These are phyloP conservation scores for Odonthalia washingtoniensis DNA, from an alignment of 31 red algal genomes.

Conservation along the genomic window DNA sequence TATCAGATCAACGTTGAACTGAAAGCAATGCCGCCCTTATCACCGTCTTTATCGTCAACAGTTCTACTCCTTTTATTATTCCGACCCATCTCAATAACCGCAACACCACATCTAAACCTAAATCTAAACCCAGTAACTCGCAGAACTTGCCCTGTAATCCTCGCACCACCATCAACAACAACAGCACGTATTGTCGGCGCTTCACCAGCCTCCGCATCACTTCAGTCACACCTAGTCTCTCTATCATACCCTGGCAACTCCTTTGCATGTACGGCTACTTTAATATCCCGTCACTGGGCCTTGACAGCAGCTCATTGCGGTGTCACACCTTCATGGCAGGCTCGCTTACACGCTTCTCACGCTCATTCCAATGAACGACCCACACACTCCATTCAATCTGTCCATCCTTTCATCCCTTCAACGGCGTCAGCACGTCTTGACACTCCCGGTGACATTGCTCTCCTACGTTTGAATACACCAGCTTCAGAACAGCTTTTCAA, in stretches of 20 bases:
- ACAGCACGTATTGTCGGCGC: conserved; percentile 25
- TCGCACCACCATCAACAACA: too few relatives aligned
- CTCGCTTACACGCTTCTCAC: too few relatives aligned
- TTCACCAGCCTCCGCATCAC: not conserved
- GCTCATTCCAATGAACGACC: not conserved
- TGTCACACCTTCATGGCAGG: conserved; percentile 7
- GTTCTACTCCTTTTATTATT: too few relatives aligned
- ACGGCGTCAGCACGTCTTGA: conserved; percentile 4
- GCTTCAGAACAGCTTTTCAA: not conserved
- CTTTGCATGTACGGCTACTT: conserved; percentile 54
- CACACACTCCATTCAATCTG: conserved; percentile 14
- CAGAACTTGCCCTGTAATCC: too few relatives aligned
- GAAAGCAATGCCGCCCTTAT: too few relatives aligned
- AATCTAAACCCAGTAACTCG: too few relatives aligned
- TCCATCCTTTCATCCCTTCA: conserved; percentile 13
- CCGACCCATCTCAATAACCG: too few relatives aligned
- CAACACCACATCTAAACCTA: too few relatives aligned
- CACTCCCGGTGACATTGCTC: conserved; percentile 54
- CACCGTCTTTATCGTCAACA: too few relatives aligned
- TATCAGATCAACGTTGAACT: too few relatives aligned
- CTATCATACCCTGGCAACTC: conserved; percentile 20
- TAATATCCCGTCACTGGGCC: conserved; percentile 44
- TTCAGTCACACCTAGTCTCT: conserved; percentile 8
- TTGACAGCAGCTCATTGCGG: conserved; percentile 74
- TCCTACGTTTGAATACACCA: conserved; percentile 42